Conservation (phyloP, 192 early-diverging fungal species). For the Coemansia sp. region DNA sequence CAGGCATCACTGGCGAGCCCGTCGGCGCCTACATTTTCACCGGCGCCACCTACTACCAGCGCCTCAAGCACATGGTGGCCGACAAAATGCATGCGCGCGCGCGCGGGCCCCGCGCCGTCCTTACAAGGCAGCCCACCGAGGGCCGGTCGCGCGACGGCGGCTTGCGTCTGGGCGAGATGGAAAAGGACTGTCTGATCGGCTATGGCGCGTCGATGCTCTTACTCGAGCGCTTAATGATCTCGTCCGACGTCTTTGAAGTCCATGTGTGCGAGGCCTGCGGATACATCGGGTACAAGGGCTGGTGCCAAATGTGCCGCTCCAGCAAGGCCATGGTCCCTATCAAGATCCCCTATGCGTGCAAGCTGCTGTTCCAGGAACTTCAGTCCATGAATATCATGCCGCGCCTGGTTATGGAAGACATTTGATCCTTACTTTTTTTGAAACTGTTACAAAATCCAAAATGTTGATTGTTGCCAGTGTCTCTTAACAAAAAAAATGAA, state of each 20-base stretch:
- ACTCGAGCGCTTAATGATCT: conserved; percentile 90
- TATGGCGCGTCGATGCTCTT: conserved; percentile 92
- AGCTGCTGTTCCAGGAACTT: conserved; percentile 97
- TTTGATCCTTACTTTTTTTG: conserved; percentile 6
- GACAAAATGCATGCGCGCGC: conserved; percentile 99
- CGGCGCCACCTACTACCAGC: conserved; percentile 96
- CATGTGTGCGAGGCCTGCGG: conserved; percentile 90
- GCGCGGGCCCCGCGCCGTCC: conserved; percentile 81
- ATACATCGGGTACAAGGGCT: conserved; percentile 82
- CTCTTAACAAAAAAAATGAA: no score
- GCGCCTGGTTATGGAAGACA: conserved; percentile 63
- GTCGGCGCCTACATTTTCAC: conserved; percentile 95
- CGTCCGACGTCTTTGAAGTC: conserved; percentile 91
- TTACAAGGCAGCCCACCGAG: conserved; percentile 96
- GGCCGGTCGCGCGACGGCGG: conserved; percentile 96
- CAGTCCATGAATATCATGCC: conserved; percentile 95
- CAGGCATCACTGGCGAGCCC: conserved; percentile 86
- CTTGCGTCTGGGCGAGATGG: conserved; percentile 97
- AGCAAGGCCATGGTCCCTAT: conserved; percentile 82
- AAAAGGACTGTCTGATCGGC: conserved; percentile 96
- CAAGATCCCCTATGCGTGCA: conserved; percentile 97
- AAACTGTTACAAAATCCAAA: not conserved
- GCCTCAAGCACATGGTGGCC: conserved; percentile 98
- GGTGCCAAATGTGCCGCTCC: conserved; percentile 90
- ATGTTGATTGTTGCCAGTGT: not conserved